Evolutionary conservation across 306 rosid species (phyloP).

Genomic region (Hippophae rhamnoides): DNA sequence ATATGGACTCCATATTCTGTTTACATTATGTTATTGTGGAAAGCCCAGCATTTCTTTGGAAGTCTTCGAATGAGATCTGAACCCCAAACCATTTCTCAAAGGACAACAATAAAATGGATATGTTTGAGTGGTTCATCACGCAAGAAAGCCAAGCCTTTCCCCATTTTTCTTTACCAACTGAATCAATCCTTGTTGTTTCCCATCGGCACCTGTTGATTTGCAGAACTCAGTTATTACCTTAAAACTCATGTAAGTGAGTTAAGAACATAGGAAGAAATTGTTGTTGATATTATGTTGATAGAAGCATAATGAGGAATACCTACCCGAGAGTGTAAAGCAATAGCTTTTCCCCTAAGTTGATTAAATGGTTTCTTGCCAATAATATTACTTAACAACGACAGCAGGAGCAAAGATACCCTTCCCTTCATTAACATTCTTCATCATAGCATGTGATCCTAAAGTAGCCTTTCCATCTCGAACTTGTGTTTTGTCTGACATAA

Average conservation of each 20-base stretch:
- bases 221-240: constrained; percentile 95
- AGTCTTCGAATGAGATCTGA: constrained; percentile 10
- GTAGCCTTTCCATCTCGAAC: constrained; percentile 48
- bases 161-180: constrained; percentile 98
- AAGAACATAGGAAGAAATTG: background rate
- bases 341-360: constrained; percentile 92
- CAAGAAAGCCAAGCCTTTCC: constrained; percentile 93
- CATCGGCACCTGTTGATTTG: constrained; percentile 97
- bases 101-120: constrained; percentile 9
- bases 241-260: background rate
- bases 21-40: constrained; percentile 28
- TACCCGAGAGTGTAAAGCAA: constrained; percentile 97
- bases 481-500: constrained; percentile 33
- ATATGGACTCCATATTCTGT: background rate
- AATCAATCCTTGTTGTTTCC: constrained; percentile 92
- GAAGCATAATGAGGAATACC: too few species aligned
- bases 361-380: constrained; percentile 91
- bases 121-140: constrained; percentile 29
- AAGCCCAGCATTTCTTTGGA: constrained; percentile 15
- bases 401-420: constrained; percentile 87
- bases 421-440: constrained; percentile 96
- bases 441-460: constrained; percentile 54
- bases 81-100: constrained; percentile 24
- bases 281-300: too few species aligned
- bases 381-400: constrained; percentile 64